phyloP scores from a whole-genome alignment of 306 rosid species.

The Trifolium subterraneum region DNA sequence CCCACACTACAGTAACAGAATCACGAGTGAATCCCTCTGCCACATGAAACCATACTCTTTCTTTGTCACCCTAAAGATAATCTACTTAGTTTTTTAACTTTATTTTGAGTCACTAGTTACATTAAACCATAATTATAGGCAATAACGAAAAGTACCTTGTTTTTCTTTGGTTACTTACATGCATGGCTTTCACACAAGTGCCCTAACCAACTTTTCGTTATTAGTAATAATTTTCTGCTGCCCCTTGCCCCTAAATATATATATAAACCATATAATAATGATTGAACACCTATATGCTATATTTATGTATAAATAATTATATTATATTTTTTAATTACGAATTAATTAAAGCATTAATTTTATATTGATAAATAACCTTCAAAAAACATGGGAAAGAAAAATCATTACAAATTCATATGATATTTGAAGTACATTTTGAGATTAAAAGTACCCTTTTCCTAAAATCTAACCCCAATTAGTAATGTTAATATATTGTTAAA shows the following conservation, averaged over 20 bases:
- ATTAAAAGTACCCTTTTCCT: no score
- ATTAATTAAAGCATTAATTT: background rate
- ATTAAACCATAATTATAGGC: background rate
- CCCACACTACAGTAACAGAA: conserved; percentile 20
- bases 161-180: background rate
- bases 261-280: background rate
- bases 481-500: no score
- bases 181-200: background rate
- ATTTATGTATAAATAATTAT: background rate
- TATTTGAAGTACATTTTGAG: no score
- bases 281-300: background rate
- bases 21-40: conserved; percentile 24
- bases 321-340: background rate
- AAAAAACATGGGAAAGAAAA: no score
- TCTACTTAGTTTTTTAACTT: background rate
- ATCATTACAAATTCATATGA: no score
- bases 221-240: background rate
- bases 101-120: background rate
- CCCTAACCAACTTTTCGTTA: background rate
- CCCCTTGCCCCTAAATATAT: background rate
- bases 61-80: background rate
- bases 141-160: background rate
- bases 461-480: no score
- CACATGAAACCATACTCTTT: no score
- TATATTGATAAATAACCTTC: no score